Base-by-base conservation (phyloP, 371 early-diverging fungal species). In the Apophysomyces elegans region DNA sequence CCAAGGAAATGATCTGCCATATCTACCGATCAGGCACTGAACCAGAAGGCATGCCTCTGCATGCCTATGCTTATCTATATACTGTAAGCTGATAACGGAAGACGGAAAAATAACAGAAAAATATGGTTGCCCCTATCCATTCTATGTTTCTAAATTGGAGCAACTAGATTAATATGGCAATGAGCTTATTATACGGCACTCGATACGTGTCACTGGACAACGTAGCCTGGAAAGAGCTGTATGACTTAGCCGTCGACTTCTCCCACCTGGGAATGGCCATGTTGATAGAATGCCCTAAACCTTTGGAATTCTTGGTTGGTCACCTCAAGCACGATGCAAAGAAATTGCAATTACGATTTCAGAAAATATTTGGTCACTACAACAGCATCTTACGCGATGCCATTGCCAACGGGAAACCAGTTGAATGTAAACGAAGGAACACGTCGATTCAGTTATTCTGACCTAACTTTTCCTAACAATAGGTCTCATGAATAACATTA, bases 401-500 rank as follows among this genome's bases (percentile, higher is more conserved):
- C 2, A 9, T 26, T 21, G 54, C 54, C 21, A 21, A 21, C n/a
- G 54, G 54, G 9, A n/a, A 21, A 18, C 21, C 16, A 21, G 9
- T 50, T n/a, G 9, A 50, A n/a, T 50, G 54, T 50, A 50, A 50
- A 18, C 2, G 16, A 21, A 50, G 54, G n/a, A 45, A 45, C 46
- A 12, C 21, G 16, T 21, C 21, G n/a, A 5, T 50, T n/a, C 21
- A 6, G 5, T 50, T n/a, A 21, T 50, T n/a, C 21, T 50, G 7
- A 21, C 4, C 21, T 50, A 8, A 9, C 9, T 18, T 50, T 7
- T 50, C 21, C 9, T 50, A 21, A 21, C 21, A 21, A 9, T 21
- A 50, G 54, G 54, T 50, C 21, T 50, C 21, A 50, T 50, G 54
- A 50, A 50, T 9, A 35, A 50, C 21, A 50, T 50, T 21, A 21